Conservation (phyloP, 139 green algal species). For the Spirogloea muscicola region DNA sequence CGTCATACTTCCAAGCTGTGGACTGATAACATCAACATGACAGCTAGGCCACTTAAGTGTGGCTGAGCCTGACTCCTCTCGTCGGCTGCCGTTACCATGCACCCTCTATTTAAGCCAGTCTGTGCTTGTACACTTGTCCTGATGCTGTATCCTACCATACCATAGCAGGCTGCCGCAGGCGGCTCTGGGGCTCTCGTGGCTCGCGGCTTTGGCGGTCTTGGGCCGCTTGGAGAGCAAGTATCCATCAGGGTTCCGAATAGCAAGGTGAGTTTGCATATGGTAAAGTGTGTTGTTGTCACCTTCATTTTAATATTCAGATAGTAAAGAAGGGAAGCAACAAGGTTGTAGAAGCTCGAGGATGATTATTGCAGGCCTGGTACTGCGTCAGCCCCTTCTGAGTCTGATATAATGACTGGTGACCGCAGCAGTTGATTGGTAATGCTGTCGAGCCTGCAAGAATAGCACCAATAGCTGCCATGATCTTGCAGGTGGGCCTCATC, state of each 20-base stretch:
- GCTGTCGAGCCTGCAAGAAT: too few species aligned
- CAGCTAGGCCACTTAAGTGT: not conserved
- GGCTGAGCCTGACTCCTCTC: not conserved
- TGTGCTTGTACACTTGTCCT: not conserved
- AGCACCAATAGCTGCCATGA: too few species aligned
- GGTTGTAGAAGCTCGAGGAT: not conserved
- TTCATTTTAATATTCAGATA: not conserved
- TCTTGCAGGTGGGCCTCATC: conserved; percentile 76
- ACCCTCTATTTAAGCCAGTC: not conserved
- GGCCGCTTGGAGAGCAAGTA: conserved; percentile 1
- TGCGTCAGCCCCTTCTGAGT: not conserved
- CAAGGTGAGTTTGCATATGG: conserved; percentile 29
- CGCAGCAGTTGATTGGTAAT: too few species aligned
- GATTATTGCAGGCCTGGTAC: not conserved
- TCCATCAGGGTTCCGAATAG: conserved; percentile 40
- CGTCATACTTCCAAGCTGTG: not conserved
- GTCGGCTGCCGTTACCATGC: not conserved
- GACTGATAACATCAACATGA: not conserved
- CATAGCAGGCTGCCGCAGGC: conserved; percentile 12
- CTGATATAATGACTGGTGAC: too few species aligned
- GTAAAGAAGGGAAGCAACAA: not conserved
- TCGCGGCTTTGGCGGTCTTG: conserved; percentile 15
- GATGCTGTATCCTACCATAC: not conserved
- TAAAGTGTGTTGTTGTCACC: not conserved
- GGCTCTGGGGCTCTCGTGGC: conserved; percentile 11